phyloP scores from a whole-genome alignment of 2,329 filamentous ascomycete genomes.

The Cladosporium austrohemisphaericum region DNA sequence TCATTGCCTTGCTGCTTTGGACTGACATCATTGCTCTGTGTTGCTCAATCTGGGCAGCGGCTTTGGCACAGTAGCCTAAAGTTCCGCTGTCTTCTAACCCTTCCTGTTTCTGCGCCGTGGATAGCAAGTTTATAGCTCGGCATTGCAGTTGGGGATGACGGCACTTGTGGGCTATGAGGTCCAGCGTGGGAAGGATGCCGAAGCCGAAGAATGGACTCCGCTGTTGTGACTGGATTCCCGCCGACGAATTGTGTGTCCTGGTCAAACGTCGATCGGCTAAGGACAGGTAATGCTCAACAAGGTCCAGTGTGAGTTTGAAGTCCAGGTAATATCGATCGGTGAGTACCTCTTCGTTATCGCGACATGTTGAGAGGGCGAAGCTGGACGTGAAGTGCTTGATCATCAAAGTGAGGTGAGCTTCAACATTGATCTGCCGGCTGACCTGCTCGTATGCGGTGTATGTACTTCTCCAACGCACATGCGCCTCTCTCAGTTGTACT shows the following conservation, averaged over 20 bases:
- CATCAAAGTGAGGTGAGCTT: background rate
- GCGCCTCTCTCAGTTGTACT: background rate
- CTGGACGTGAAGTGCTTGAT: background rate
- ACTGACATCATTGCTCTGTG: background rate
- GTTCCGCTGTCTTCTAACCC: background rate
- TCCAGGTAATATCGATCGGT: background rate
- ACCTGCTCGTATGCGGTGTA: background rate
- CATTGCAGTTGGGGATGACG: background rate
- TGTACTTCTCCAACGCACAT: background rate
- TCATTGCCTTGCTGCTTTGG: background rate
- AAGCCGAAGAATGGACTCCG: background rate
- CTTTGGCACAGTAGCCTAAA: background rate
- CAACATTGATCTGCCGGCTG: background rate
- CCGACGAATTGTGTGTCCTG: too few species aligned
- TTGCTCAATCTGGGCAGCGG: background rate
- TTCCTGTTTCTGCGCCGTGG: background rate
- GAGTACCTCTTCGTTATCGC: background rate
- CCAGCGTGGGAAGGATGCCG: background rate
- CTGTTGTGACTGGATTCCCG: background rate
- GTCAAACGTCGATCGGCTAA: background rate
- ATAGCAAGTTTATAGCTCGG: background rate
- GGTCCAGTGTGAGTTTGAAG: background rate
- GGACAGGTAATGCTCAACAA: background rate
- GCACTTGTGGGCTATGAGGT: background rate
- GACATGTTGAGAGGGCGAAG: background rate